Evolutionary conservation across 331 rosid species (phyloP), one percentile per base, ranked within the genome.

Genomic region (Prunus yedoensis): DNA sequence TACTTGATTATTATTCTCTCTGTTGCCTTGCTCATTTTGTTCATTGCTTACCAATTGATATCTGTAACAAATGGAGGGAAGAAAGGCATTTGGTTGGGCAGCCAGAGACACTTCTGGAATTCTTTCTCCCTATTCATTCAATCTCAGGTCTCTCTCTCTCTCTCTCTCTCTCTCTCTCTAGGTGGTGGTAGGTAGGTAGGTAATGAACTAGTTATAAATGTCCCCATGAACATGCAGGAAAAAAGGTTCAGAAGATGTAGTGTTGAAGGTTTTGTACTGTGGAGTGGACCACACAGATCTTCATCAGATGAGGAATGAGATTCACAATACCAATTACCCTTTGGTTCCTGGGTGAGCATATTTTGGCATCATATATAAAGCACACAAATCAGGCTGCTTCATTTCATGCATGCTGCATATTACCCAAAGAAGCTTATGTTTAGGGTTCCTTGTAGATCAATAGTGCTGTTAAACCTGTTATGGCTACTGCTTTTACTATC

Each of bases 281-380:
- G 76, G 87, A 47, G 49, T 79, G 30, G 72, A 76, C 45, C 83
- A 83, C 63, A 79, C 83, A 5, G 83, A 83, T 71, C 81, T 83
- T 71, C 86, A 83, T 66, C 81, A 79, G 38, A 58, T 79, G 57
- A 79, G 73, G 46, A 79, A 77, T 73, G 87, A 80, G 74, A 76
- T 80, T 77, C 80, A 56, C 28, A 3, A 2, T n/a, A 61, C 87
- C 32, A 77, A 32, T 12, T 80, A 77, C 68, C 87, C 87, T 62
- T 32, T 77, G 67, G 87, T 83, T 41, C 87, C 84, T 4, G 82
- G 84, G 84, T 84, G 53, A 41, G 76, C 69, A 18, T 38, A 64
- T 10, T 35, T 64, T 35, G 7, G 13, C 45, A 30, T 62, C 0
- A 17, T 18, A 17, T 52, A 52, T 6, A 52, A 52, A 52, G 17